These are phyloP conservation scores for Naganishia vaughanmartiniae DNA, from an alignment of 768 basidiomycete species.

Conservation along the genomic window DNA sequence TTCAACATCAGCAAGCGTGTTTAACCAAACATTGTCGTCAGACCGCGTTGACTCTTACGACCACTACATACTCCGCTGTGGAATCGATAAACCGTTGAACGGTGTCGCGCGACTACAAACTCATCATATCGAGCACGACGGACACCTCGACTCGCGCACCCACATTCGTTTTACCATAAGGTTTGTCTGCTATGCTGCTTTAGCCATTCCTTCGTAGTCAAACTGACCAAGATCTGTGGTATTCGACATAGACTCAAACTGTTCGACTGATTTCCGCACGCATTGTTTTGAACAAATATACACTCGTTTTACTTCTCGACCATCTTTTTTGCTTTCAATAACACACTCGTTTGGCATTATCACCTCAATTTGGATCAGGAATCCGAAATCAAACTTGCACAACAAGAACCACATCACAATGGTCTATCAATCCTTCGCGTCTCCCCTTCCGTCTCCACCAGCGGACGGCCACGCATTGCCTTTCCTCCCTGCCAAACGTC, in stretches of 20 bases:
- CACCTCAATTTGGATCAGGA: conserved; percentile 1
- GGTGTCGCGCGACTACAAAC: background rate
- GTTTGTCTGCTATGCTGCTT: background rate
- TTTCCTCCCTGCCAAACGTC: conserved; percentile 12
- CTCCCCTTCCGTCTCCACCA: conserved; percentile 9
- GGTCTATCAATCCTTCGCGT: conserved; percentile 12
- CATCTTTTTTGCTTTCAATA: background rate
- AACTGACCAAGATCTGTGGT: background rate
- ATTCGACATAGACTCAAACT: background rate
- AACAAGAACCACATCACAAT: background rate
- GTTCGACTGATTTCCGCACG: background rate
- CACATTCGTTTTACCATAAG: background rate
- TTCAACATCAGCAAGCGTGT: background rate
- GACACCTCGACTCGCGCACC: background rate
- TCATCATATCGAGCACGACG: background rate
- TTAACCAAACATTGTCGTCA: background rate
- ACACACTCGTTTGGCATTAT: background rate
- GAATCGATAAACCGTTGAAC: background rate
- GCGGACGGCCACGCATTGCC: conserved; percentile 9
- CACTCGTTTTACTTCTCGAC: background rate
- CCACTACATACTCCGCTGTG: background rate
- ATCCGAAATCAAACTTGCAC: background rate
- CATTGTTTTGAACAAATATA: background rate
- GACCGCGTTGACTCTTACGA: background rate
- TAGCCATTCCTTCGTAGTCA: background rate